phyloP scores from a whole-genome alignment of 345 rosid genomes.

The Carallia brachiata region DNA sequence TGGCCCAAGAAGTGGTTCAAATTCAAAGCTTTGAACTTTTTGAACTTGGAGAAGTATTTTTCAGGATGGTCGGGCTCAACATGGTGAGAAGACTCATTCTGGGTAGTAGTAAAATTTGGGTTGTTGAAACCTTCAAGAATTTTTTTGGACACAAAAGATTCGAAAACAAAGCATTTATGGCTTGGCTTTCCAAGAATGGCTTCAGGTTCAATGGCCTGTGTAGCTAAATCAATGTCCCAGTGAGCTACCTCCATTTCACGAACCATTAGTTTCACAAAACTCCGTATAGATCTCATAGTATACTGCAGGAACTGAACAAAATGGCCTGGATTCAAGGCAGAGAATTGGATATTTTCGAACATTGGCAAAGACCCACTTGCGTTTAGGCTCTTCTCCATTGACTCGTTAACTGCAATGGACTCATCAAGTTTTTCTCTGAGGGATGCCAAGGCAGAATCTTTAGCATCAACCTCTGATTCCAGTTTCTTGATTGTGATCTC shows the following conservation, averaged over 20 bases:
- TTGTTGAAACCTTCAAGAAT: conserved; percentile 66
- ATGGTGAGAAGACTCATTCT: conserved; percentile 13
- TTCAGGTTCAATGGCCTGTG: conserved; percentile 52
- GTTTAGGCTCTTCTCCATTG: conserved; percentile 60
- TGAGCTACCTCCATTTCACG: conserved; percentile 75
- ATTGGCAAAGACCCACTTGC: conserved; percentile 58
- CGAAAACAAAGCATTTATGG: conserved; percentile 61
- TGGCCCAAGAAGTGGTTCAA: conserved; percentile 47
- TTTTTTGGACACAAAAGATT: conserved; percentile 64
- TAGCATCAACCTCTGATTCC: conserved; percentile 46
- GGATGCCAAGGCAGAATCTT: conserved; percentile 37
- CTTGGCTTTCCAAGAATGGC: conserved; percentile 39
- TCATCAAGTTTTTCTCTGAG: conserved; percentile 41
- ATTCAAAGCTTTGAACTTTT: conserved; percentile 42
- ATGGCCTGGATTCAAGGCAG: conserved; percentile 41
- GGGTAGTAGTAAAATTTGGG: conserved; percentile 33
- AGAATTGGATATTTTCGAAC: conserved; percentile 47
- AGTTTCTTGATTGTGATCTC: conserved; percentile 76
- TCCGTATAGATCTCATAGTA: conserved; percentile 51
- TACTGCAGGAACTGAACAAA: conserved; percentile 58
- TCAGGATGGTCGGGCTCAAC: conserved; percentile 7
- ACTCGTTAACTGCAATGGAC: conserved; percentile 37
- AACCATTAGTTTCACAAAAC: conserved; percentile 62
- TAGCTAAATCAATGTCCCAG: conserved; percentile 85
- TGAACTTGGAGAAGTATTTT: conserved; percentile 45